Evolutionary conservation across 805 yeast genomes (phyloP), one percentile per base, ranked within the genome.

Genomic region (Yamadazyma sp.): DNA sequence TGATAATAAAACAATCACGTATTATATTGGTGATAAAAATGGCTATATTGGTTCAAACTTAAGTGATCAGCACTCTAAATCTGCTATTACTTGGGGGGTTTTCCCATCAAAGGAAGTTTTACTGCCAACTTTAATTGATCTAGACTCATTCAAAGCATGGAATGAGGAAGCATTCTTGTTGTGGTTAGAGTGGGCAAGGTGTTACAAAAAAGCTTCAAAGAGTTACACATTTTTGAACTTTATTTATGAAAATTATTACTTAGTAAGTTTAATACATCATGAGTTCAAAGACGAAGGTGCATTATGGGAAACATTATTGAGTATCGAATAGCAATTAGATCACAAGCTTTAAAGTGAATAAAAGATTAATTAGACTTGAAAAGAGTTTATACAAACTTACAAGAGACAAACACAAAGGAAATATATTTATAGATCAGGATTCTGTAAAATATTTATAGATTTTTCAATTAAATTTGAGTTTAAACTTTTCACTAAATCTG

Each of bases 61-160:
- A 52, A 67, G 69, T 1, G 43, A 49, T 12, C 39, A 47, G 5
- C 56, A 52, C 35, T 76, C 52, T 22, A 80, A 87, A 28, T 82
- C 81, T 44, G 95, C 93, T 18, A 94, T 93, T 7, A 93, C 98
- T 1, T 93, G 98, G 98, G 98, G 98, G 43, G 95, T 85, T 3
- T 91, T 93, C 71, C 95, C 95, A 6, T 82, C 82, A 58, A 77
- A 88, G 44, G 96, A 87, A 53, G 81, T 88, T 23, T 76, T 87
- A 23, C 97, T 89, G 58, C 85, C 97, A 0, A 93, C 98, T 0
- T 82, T 89, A 42, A 80, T 93, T 38, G 96, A 89, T 53, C 84
- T 79, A 48, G 96, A 88, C 49, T 86, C 97, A 2, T 91, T 93
- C 66, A 76, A 76, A 47, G 96, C 96, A 0, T 93, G 98, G 98